Evolutionary conservation across 192 early-diverging fungal genomes (phyloP).

Genomic region (Backusella psychrophila): DNA sequence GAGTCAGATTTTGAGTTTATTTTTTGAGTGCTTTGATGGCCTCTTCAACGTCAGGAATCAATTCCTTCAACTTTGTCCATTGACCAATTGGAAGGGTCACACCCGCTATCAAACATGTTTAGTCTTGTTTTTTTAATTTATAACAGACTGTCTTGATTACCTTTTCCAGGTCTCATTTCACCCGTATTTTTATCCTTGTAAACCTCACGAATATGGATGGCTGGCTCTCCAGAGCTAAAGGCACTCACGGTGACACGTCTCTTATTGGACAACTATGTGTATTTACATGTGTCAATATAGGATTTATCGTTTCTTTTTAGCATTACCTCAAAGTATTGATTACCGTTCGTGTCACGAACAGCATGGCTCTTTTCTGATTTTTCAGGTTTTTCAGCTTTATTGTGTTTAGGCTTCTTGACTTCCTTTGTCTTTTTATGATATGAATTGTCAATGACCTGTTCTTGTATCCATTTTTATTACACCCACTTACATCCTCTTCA

Average conservation of each 20-base stretch:
- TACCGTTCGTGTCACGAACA: not conserved
- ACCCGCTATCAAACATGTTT: not conserved
- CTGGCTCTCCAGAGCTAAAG: constrained; percentile 18
- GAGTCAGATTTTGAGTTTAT: too few species aligned
- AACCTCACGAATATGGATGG: constrained; percentile 22
- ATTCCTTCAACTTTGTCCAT: constrained; percentile 16
- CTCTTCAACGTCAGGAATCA: constrained; percentile 20
- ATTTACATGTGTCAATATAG: not conserved
- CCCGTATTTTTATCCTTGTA: constrained; percentile 14
- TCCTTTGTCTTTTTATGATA: not conserved
- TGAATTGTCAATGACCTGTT: not conserved
- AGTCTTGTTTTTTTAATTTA: not conserved
- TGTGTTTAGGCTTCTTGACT: not conserved
- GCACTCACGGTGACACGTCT: constrained; percentile 18
- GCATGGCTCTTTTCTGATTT: not conserved
- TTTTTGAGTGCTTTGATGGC: constrained; percentile 7
- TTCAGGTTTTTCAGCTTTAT: not conserved
- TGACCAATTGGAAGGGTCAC: constrained; percentile 22
- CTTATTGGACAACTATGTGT: constrained; percentile 13
- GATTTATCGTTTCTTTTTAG: not conserved
- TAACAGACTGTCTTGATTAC: not conserved
- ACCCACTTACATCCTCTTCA: not conserved
- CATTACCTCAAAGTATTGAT: not conserved
- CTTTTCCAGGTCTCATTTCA: constrained; percentile 24
- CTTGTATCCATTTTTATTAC: not conserved